phyloP scores from a whole-genome alignment of 768 basidiomycete genomes.

The Leccinum rimulosum region DNA sequence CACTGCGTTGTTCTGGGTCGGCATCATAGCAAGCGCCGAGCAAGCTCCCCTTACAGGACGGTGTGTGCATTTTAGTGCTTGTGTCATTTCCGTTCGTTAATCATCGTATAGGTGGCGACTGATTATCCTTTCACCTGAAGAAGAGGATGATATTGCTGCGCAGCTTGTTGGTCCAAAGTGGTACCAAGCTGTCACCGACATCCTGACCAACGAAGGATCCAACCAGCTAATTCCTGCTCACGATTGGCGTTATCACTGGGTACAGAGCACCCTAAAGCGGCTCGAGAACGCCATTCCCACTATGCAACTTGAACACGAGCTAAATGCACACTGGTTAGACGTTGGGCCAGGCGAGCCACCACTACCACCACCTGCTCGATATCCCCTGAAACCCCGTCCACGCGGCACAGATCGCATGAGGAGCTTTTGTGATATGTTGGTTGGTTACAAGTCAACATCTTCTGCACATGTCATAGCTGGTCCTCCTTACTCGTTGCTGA shows the following conservation, averaged over 20 bases:
- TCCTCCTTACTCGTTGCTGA: slow-evolving; percentile 84
- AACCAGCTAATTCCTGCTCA: slow-evolving; percentile 61
- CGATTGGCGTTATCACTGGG: slow-evolving; percentile 94
- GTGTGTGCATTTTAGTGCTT: slow-evolving; percentile 38
- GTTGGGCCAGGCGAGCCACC: slow-evolving; percentile 50
- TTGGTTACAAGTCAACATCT: slow-evolving; percentile 40
- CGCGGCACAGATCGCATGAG: slow-evolving; percentile 73
- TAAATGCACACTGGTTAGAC: slow-evolving; percentile 56
- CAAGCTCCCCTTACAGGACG: slow-evolving; percentile 83
- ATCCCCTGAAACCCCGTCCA: slow-evolving; percentile 81
- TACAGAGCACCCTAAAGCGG: slow-evolving; percentile 69
- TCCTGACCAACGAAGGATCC: slow-evolving; percentile 64
- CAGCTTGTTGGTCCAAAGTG: slow-evolving; percentile 84
- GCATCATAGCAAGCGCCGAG: slow-evolving; percentile 71
- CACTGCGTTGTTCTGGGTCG: slow-evolving; percentile 58
- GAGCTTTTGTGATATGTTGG: slow-evolving; percentile 48
- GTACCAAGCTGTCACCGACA: slow-evolving; percentile 79
- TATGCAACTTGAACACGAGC: slow-evolving; percentile 56
- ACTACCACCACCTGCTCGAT: slow-evolving; percentile 76
- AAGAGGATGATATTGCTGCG: slow-evolving; percentile 85
- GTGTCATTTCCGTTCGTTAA: slow-evolving; percentile 2
- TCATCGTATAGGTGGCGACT: slow-evolving; percentile 66
- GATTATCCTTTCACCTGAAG: slow-evolving; percentile 87
- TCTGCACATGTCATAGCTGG: slow-evolving; percentile 64
- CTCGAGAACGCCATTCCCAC: slow-evolving; percentile 75